Evolutionary conservation across 257 asterid genomes (phyloP).

Genomic region (Jasminum sambac): DNA sequence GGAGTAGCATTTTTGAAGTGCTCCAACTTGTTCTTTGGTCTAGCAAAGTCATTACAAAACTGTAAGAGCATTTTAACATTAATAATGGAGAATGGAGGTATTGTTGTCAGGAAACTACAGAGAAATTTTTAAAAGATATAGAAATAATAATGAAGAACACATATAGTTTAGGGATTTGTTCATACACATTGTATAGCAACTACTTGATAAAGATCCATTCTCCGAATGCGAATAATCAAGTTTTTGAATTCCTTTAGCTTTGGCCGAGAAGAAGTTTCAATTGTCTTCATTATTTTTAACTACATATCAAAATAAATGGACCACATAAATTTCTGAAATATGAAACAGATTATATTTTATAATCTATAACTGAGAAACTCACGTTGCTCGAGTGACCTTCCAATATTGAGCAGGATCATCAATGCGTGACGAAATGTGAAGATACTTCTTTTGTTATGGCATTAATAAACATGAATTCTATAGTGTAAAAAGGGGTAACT

Average conservation of each 20-base stretch:
- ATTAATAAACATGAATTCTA: constrained; percentile 81
- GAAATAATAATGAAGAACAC: background rate
- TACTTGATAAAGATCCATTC: constrained; percentile 91
- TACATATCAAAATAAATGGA: constrained; percentile 33
- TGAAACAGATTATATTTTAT: background rate
- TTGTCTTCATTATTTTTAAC: constrained; percentile 75
- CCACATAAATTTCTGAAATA: constrained; percentile 12
- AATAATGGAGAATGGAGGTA: constrained; percentile 15
- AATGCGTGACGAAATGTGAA: constrained; percentile 61
- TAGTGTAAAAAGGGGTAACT: constrained; percentile 52
- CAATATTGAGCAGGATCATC: constrained; percentile 74
- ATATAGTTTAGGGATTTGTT: background rate
- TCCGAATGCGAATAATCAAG: constrained; percentile 68
- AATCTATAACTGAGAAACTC: constrained; percentile 22
- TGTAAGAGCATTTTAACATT: constrained; percentile 36
- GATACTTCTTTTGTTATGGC: constrained; percentile 75
- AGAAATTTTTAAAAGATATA: background rate
- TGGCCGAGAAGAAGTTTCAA: constrained; percentile 64
- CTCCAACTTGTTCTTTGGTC: constrained; percentile 73
- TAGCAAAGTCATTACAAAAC: constrained; percentile 90
- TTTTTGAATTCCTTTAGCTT: constrained; percentile 83
- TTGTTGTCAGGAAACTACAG: constrained; percentile 8
- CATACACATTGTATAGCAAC: background rate
- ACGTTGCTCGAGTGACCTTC: constrained; percentile 79
- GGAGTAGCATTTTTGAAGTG: constrained; percentile 64